phyloP scores from a whole-genome alignment of 2,329 filamentous ascomycete species.

The Cordyceps tenuipes region DNA sequence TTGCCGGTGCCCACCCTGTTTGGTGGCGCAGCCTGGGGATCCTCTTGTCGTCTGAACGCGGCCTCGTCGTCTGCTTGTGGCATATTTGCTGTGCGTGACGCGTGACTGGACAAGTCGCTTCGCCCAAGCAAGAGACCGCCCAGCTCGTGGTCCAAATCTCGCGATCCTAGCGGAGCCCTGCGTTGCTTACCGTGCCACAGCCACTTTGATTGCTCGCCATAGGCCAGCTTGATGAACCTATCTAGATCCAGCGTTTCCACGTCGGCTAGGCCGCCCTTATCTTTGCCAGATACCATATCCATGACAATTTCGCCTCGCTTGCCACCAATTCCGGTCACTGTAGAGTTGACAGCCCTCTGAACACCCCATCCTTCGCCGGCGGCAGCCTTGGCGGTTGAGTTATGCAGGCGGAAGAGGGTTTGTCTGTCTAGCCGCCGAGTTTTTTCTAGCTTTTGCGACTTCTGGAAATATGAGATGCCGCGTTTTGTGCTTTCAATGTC shows the following conservation, averaged over 20 bases:
- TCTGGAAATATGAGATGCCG: constrained; percentile 83
- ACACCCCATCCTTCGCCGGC: constrained; percentile 85
- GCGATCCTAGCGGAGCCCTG: constrained; percentile 46
- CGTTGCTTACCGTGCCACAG: constrained; percentile 87
- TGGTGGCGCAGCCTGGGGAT: neutral
- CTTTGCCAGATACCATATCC: constrained; percentile 81
- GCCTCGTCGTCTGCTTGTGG: constrained; percentile 28
- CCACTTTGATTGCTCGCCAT: constrained; percentile 83
- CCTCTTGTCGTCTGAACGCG: neutral
- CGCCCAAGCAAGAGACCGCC: neutral
- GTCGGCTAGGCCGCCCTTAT: constrained; percentile 84
- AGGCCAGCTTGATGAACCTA: constrained; percentile 66
- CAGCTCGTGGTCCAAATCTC: constrained; percentile 37
- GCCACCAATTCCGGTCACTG: constrained; percentile 84
- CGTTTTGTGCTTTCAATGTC: constrained; percentile 75
- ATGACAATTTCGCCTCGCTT: constrained; percentile 92
- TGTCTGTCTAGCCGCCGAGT: constrained; percentile 74
- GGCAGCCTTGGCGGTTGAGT: constrained; percentile 80
- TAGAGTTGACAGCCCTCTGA: constrained; percentile 90
- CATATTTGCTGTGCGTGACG: constrained; percentile 24
- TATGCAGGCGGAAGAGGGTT: constrained; percentile 74
- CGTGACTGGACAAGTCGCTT: neutral
- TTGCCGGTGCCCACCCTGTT: neutral
- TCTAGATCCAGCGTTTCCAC: constrained; percentile 89
- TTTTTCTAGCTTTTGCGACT: constrained; percentile 70